Base-by-base conservation (phyloP, 306 rosid genomes). In the Cucumis sativus region DNA sequence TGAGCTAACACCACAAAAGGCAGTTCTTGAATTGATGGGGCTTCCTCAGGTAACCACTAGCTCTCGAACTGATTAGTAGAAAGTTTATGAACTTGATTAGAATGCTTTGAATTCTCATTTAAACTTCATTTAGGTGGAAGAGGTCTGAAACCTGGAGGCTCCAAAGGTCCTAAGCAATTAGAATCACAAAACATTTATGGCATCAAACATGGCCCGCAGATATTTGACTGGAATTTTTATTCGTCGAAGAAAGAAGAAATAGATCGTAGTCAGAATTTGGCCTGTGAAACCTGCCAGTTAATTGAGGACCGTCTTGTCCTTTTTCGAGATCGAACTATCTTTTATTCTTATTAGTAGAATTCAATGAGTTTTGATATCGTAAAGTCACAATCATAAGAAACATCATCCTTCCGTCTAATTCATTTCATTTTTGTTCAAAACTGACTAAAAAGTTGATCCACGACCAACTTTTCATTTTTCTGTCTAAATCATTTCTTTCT, bases 1-100 rank as follows among this genome's bases (percentile, higher is more conserved):
- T 20, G 97, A 90, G 83, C 89, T 92, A 30, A 89, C 96, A 25
- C 98, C 98, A 0, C 85, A 89, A 81, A 92, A 90, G 81, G 98
- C 98, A 62, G 98, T 89, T 80, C 86, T 86, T 35, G 97, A 92
- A 84, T 77, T 92, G 82, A 92, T 94, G 97, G 86, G 95, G 85
- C 91, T 92, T 72, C 97, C 97, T 76, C 98, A 90, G 96, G 97
- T 89, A 55, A 80, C 75, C 80, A 58, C 69, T 56, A 76, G 74
- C 37, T 55, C 78, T 77, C 84, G 66, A 37, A 54, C 64, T n/a
- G 40, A 37, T 54, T n/a, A 40, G 7, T 56, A 21, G 40, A 11
- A 58, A 35, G 21, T 75, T 56, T 20, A 11, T 35, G 43, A 15
- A 7, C 4, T 75, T 75, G 18, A 54, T 33, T 64, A 56, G 61